phyloP scores from a whole-genome alignment of 2,329 filamentous ascomycete species.

The Diaporthe nobilis region DNA sequence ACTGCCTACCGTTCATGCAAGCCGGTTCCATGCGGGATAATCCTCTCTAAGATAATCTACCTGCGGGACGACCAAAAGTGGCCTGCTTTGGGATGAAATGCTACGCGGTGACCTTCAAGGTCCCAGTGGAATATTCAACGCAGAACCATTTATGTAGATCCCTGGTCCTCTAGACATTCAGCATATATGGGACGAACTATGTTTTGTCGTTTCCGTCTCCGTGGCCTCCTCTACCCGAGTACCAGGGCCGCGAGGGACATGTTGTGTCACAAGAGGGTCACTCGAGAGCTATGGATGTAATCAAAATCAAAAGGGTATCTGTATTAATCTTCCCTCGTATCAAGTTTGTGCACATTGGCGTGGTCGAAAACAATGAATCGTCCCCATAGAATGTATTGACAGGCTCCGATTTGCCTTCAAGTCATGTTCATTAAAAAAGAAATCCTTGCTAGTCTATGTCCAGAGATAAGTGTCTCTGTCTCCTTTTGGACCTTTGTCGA shows the following conservation, averaged over 20 bases:
- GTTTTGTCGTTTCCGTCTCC: not conserved
- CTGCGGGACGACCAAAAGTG: not conserved
- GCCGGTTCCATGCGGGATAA: not conserved
- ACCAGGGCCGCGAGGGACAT: too few relatives aligned
- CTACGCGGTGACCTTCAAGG: not conserved
- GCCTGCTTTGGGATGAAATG: not conserved
- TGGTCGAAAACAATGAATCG: not conserved
- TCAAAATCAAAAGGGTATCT: constrained; percentile 33
- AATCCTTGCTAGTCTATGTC: constrained; percentile 34
- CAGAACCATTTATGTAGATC: not conserved
- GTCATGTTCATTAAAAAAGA: constrained; percentile 37
- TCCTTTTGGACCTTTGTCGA: constrained; percentile 21
- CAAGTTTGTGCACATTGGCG: constrained; percentile 1
- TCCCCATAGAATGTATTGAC: constrained; percentile 17
- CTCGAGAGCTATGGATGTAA: not conserved
- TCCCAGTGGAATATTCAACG: not conserved
- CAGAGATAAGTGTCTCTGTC: constrained; percentile 22
- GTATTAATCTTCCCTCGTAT: constrained; percentile 24
- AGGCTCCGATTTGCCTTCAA: constrained; percentile 32
- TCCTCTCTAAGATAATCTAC: not conserved
- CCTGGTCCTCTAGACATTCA: not conserved
- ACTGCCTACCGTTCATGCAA: not conserved
- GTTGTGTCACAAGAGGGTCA: not conserved
- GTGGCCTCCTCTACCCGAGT: not conserved
- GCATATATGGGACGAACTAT: constrained; percentile 20